Evolutionary conservation across 169 alveolate species (phyloP), one percentile per base, ranked within the genome.

Genomic region (Plasmodium ovale): DNA sequence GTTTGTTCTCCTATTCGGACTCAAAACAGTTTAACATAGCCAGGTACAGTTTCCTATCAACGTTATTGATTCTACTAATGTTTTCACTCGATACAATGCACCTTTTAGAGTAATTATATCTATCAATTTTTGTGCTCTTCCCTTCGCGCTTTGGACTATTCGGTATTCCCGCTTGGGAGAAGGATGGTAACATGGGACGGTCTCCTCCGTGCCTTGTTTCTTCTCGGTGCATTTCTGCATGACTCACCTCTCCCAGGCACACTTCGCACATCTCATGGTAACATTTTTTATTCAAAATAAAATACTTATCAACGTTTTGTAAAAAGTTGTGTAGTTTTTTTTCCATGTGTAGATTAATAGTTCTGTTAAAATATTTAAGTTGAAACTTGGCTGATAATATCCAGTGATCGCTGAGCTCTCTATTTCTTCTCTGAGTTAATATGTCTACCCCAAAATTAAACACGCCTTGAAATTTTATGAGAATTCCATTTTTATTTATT

Each of bases 391-490:
- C 84, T n/a, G 90, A 82, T 27, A 82, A 54, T 53, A 51, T 62
- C 90, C 90, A 82, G 23, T 82, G 90, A 35, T 82, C 90, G 67
- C 90, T 82, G 23, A 82, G 21, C 39, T 82, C 90, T 3, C 67
- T 82, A 21, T 59, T 59, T 58, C 35, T 82, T 65, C 53, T 82
- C 54, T 82, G 90, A 23, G 90, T 82, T 67, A 82, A 33, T 67
- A 82, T 82, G 53, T 82, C 90, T 6, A 82, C 84, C 19, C 90
- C 90, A 56, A 54, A 82, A 71, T 82, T 82, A 67, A 29, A 67
- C n/a, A 82, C 85, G 7, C 67, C 49, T 37, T 82, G 84, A 53
- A 82, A 68, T 82, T 82, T 82, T 12, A 82, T 54, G 12, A 49
- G 29, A 37, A 82, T 70, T n/a, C 90, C 82, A 47, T 82, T 82